Conservation (phyloP, 176 grass and related monocot species). For the Rhipidocladum racemiflorum region DNA sequence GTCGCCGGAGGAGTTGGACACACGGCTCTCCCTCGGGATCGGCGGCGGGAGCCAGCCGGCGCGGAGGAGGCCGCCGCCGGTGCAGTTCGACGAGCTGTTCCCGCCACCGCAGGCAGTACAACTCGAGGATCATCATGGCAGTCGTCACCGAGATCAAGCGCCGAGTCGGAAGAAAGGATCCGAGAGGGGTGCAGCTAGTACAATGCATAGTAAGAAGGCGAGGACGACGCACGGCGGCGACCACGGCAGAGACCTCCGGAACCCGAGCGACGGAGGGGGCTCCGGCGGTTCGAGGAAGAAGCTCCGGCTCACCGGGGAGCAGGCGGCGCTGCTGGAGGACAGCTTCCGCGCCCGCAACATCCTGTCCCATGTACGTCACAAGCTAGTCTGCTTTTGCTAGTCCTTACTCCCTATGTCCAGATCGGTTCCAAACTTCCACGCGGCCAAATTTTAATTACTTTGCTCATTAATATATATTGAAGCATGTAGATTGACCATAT, state of each 20-base stretch:
- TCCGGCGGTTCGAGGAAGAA: slow-evolving; percentile 42
- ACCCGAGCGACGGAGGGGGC: not conserved
- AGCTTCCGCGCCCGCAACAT: slow-evolving; percentile 51
- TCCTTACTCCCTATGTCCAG: not conserved
- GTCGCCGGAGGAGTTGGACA: slow-evolving; percentile 21
- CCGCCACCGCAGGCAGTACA: not conserved
- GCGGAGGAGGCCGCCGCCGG: not conserved
- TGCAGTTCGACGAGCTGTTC: slow-evolving; percentile 28
- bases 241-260: not conserved
- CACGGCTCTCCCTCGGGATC: slow-evolving; percentile 27
- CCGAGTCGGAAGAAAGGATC: not conserved
- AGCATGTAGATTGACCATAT: no score
- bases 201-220: not conserved
- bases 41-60: not conserved
- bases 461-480: no score
- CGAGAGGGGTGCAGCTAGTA: not conserved
- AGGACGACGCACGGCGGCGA: not conserved
- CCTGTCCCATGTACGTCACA: slow-evolving; percentile 33
- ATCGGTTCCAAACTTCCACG: no score
- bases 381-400: not conserved
- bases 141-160: not conserved
- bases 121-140: not conserved
- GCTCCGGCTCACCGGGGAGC: slow-evolving; percentile 43
- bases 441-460: no score
- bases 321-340: slow-evolving; percentile 45